phyloP scores from a whole-genome alignment of 805 yeast species.

The Metschnikowia gelsemii region DNA sequence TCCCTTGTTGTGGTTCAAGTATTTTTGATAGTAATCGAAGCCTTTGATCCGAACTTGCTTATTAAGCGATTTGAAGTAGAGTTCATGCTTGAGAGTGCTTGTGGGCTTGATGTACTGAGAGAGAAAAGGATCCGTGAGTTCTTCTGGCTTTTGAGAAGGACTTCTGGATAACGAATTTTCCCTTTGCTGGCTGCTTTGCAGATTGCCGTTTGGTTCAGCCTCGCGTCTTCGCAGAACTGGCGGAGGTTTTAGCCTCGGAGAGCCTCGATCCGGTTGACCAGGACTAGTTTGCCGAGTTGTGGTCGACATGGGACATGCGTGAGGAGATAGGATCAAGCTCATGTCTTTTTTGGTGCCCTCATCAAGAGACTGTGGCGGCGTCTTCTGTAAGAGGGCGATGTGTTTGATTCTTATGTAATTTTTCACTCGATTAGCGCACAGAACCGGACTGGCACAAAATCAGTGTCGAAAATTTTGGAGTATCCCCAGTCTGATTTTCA shows the following conservation, averaged over 20 bases:
- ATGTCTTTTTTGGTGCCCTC: slow-evolving; percentile 4
- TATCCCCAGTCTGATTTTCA: no score
- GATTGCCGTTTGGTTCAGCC: no score
- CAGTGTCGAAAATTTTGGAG: background rate
- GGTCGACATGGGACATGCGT: slow-evolving; percentile 14
- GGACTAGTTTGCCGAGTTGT: slow-evolving; percentile 8
- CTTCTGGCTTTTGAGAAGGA: slow-evolving; percentile 2
- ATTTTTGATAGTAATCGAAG: slow-evolving; percentile 19
- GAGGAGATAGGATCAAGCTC: slow-evolving; percentile 17
- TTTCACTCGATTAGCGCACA: background rate
- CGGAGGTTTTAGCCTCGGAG: slow-evolving; percentile 8
- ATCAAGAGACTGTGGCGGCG: slow-evolving; percentile 1
- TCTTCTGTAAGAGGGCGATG: background rate
- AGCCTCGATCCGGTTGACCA: slow-evolving; percentile 5
- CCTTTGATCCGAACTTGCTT: slow-evolving; percentile 14
- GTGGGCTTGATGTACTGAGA: slow-evolving; percentile 20
- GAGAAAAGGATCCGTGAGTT: slow-evolving; percentile 18
- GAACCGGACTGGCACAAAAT: no score
- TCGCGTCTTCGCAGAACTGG: no score
- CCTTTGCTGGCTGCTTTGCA: background rate
- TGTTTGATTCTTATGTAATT: background rate
- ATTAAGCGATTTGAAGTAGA: slow-evolving; percentile 15
- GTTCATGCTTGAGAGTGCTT: slow-evolving; percentile 13
- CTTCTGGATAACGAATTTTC: background rate
- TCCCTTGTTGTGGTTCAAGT: slow-evolving; percentile 10